Evolutionary conservation across 148 eudicot genomes (phyloP), one percentile per base, ranked within the genome.

Genomic region (Amaranthus cruentus): DNA sequence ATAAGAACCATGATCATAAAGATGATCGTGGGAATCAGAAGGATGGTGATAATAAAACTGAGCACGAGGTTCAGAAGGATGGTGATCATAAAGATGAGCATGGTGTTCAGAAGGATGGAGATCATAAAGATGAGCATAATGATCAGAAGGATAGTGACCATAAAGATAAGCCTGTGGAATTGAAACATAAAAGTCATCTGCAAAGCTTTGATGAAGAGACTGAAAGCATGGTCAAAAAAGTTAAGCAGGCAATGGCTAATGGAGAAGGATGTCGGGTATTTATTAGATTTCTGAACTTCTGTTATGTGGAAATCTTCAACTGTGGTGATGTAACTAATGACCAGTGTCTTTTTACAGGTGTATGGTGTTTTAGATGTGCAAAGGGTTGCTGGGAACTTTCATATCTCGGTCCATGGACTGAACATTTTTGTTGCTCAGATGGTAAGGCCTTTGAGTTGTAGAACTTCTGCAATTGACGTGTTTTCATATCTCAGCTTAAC

Each of bases 381-480:
- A 82, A 92, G 97, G 83, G 99, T 96, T 85, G 99, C 99, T 58
- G 99, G 99, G 74, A 96, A 96, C 84, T 96, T 96, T 76, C 99
- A 96, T 79, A 78, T 96, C 63, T 96, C 99, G 62, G 99, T 96
- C 81, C 99, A 96, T 80, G 99, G 99, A 64, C 82, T 96, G 58
- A 96, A 92, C 78, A 88, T 96, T 65, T 96, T 88, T 76, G 99
- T 96, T 69, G 99, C 99, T 47, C 97, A 96, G 81, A 90, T 84
- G 97, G 99, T 96, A 67, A 87, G 96, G 42, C 47, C 51, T 75
- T 59, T 68, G 65, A 63, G 61, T 7, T 59, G 14, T 38, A 28
- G 7, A 1, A 50, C 48, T 53, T 55, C 15, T 38, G 13, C 56
- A n/a, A 38, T 59, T 38, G 43, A 44, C 51, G 21, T 57, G 62